Conservation (phyloP, 1,284 basidiomycete species). For the Malassezia brasiliensis region DNA sequence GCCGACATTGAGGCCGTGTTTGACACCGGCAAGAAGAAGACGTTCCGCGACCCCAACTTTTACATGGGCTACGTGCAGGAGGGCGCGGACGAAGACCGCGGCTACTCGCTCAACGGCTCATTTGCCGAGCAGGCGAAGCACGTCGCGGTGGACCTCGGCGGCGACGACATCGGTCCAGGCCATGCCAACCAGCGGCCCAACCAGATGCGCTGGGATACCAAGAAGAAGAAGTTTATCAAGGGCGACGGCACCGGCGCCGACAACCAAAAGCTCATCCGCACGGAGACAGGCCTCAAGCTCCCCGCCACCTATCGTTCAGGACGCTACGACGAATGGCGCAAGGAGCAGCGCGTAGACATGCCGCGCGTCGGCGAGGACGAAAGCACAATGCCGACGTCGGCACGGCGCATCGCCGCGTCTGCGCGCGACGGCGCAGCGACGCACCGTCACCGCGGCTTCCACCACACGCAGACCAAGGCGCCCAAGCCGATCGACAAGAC, state of each 20-base stretch:
- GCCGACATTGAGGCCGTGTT: conserved; percentile 25
- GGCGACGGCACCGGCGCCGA: conserved; percentile 76
- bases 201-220: conserved; percentile 77
- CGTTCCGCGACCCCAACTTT: conserved; percentile 71
- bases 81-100: conserved; percentile 74
- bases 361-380: conserved; percentile 75
- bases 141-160: conserved; percentile 71
- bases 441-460: conserved; percentile 59
- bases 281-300: conserved; percentile 82
- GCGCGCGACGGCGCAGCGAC: conserved; percentile 9
- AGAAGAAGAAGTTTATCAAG: conserved; percentile 87
- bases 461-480: conserved; percentile 30
- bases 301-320: conserved; percentile 88
- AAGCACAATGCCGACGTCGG: conserved; percentile 19
- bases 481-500: conserved; percentile 25
- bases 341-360: conserved; percentile 61
- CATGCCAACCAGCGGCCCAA: conserved; percentile 48
- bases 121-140: conserved; percentile 75
- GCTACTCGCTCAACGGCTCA: conserved; percentile 54
- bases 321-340: conserved; percentile 88
- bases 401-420: conserved; percentile 12
- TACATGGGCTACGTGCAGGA: conserved; percentile 86
- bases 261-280: conserved; percentile 86
- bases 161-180: conserved; percentile 55
- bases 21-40: conserved; percentile 22